A percentile compares a stretch with the other conserved stretches of the same genome.
These are phyloP conservation scores for Penicillium chermesinum DNA, from an alignment of 495 filamentous ascomycete species.

Conservation along the genomic window DNA sequence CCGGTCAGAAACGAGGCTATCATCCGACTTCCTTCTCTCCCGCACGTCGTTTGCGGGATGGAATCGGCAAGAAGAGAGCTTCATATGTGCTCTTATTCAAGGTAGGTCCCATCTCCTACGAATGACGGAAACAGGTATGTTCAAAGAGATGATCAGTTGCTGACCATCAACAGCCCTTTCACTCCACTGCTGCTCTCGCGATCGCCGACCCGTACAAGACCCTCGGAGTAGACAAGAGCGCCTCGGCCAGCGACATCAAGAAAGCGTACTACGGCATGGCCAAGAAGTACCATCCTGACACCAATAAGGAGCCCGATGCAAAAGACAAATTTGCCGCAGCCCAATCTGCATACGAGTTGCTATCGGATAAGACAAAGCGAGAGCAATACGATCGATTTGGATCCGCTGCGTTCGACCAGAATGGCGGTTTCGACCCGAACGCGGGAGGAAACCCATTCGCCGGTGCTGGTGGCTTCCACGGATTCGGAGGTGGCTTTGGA, in stretches of 20 bases:
- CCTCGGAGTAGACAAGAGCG: slow-evolving; percentile 75
- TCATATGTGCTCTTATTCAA: slow-evolving; percentile 17
- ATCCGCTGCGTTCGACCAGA: slow-evolving; percentile 79
- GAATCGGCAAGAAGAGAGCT: slow-evolving; percentile 19
- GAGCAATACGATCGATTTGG: slow-evolving; percentile 88
- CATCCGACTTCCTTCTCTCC: slow-evolving; percentile 24
- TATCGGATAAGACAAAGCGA: slow-evolving; percentile 87
- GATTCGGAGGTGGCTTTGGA: slow-evolving; percentile 53
- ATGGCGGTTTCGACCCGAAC: slow-evolving; percentile 64
- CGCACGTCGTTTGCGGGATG: slow-evolving; percentile 20
- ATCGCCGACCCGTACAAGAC: slow-evolving; percentile 78
- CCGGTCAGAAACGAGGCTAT: slow-evolving; percentile 24
- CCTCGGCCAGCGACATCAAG: slow-evolving; percentile 86
- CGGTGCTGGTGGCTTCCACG: slow-evolving; percentile 45
- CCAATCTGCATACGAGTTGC: slow-evolving; percentile 85
- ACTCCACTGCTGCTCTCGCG: slow-evolving; percentile 60
- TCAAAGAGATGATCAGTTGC: not conserved
- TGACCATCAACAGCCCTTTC: slow-evolving; percentile 58
- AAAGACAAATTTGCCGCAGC: slow-evolving; percentile 94
- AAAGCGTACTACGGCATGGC: slow-evolving; percentile 97
- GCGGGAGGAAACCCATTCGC: slow-evolving; percentile 63
- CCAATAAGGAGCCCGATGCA: slow-evolving; percentile 85
- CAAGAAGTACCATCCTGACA: slow-evolving; percentile 98
- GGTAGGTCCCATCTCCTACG: slow-evolving; percentile 23
- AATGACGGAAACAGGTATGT: not conserved